These are phyloP conservation scores for Dryas integrifolia DNA, from an alignment of 331 rosid species.

Conservation along the genomic window DNA sequence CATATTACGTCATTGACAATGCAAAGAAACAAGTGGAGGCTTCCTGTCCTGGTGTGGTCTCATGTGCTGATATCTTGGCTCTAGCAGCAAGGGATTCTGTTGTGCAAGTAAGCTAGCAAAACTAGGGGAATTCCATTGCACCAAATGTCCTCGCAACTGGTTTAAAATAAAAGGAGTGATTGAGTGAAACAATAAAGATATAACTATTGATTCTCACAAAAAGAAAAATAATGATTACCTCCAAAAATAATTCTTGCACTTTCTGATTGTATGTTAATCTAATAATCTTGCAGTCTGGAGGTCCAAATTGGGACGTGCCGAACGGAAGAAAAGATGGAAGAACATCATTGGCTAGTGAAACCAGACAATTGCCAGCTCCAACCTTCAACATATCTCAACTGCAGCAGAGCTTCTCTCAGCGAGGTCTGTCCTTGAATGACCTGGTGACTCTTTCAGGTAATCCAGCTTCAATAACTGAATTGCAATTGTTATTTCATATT, in stretches of 20 bases:
- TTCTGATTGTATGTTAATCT: not conserved
- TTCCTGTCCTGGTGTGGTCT: conserved; percentile 52
- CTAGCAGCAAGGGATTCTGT: conserved; percentile 57
- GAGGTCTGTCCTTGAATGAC: conserved; percentile 75
- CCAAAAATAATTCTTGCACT: not conserved
- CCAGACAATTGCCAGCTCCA: conserved; percentile 66
- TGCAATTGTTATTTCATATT: not conserved
- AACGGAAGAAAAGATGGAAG: conserved; percentile 92
- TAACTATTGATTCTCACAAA: not conserved
- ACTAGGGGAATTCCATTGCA: not conserved
- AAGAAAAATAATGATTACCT: not conserved
- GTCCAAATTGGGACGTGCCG: conserved; percentile 78
- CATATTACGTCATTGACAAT: conserved; percentile 46
- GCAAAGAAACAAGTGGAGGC: conserved; percentile 52
- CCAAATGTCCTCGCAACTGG: not conserved
- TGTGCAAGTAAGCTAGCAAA: conserved; percentile 33
- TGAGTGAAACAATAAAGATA: too few relatives aligned
- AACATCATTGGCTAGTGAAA: conserved; percentile 72
- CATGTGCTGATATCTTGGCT: conserved; percentile 57
- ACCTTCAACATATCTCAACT: conserved; percentile 73
- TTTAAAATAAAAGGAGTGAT: not conserved
- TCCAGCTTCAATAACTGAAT: not conserved
- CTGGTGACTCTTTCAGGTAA: conserved; percentile 86
- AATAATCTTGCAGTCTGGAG: conserved; percentile 61
- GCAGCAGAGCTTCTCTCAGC: conserved; percentile 70